Percentiles rank a stretch among this genome's conserved stretches.
These are phyloP conservation scores for Boletellus ananiceps DNA, from an alignment of 768 basidiomycete species.

Conservation along the genomic window DNA sequence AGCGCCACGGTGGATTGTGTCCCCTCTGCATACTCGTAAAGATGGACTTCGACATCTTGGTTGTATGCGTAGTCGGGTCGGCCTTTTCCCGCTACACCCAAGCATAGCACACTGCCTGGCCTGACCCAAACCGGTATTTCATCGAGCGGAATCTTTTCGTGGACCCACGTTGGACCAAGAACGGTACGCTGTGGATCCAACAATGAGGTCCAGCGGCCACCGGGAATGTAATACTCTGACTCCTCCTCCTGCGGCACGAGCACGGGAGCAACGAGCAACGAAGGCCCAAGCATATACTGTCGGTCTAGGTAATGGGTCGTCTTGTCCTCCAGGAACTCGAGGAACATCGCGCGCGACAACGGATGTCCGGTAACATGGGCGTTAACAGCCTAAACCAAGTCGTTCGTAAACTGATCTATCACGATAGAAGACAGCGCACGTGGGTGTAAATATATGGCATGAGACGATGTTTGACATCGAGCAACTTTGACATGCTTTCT, in stretches of 20 bases:
- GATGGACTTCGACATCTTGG: slow-evolving; percentile 42
- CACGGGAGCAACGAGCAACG: slow-evolving; percentile 59
- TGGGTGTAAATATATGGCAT: slow-evolving; percentile 70
- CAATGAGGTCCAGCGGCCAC: slow-evolving; percentile 58
- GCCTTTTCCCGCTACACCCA: slow-evolving; percentile 41
- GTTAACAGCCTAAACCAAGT: slow-evolving; percentile 43
- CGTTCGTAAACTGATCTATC: background rate
- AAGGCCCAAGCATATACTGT: slow-evolving; percentile 57
- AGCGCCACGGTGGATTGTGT: slow-evolving; percentile 21
- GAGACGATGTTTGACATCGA: slow-evolving; percentile 61
- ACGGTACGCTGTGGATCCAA: slow-evolving; percentile 51
- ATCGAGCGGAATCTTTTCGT: slow-evolving; percentile 57
- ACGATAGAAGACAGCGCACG: slow-evolving; percentile 29
- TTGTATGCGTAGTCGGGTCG: slow-evolving; percentile 38
- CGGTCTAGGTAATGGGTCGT: slow-evolving; percentile 57
- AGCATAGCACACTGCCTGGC: slow-evolving; percentile 46
- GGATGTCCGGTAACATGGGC: slow-evolving; percentile 51
- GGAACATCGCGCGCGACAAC: slow-evolving; percentile 60
- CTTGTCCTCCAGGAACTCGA: slow-evolving; percentile 57
- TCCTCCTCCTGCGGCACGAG: slow-evolving; percentile 52
- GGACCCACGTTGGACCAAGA: slow-evolving; percentile 58
- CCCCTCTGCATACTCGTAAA: slow-evolving; percentile 50
- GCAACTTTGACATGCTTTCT: slow-evolving; percentile 54
- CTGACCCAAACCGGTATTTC: slow-evolving; percentile 66
- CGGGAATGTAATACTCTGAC: slow-evolving; percentile 56